These are phyloP conservation scores for Yarrowia deformans DNA, from an alignment of 805 yeast genomes.

Conservation along the genomic window DNA sequence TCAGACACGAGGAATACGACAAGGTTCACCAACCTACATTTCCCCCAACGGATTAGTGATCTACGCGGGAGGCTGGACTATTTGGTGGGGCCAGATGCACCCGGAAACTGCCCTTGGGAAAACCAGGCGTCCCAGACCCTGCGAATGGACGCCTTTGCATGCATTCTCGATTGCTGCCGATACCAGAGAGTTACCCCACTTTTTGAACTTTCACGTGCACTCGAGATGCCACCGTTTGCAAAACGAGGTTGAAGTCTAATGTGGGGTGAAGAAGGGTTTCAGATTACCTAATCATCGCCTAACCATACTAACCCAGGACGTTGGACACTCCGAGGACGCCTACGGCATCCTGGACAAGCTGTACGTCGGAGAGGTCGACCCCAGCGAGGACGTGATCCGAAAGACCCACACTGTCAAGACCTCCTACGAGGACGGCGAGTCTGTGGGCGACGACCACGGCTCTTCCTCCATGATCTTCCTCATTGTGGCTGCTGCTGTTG, in stretches of 20 bases:
- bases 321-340: slow-evolving; percentile 98
- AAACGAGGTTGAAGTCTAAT: slow-evolving; percentile 42
- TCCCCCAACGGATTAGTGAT: slow-evolving; percentile 26
- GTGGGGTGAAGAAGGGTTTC: not conserved
- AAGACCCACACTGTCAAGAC: slow-evolving; percentile 40
- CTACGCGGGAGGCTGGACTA: not conserved
- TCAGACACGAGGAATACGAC: slow-evolving; percentile 39
- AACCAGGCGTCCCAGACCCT: not conserved
- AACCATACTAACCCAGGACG: slow-evolving; percentile 56
- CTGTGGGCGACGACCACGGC: slow-evolving; percentile 42
- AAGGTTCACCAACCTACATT: slow-evolving; percentile 15
- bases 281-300: not conserved
- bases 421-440: slow-evolving; percentile 43
- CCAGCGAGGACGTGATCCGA: slow-evolving; percentile 48
- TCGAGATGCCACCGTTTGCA: slow-evolving; percentile 7
- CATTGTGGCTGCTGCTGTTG: slow-evolving; percentile 48
- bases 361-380: slow-evolving; percentile 81
- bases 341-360: slow-evolving; percentile 72
- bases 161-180: slow-evolving; percentile 12
- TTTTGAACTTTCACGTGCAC: slow-evolving; percentile 35
- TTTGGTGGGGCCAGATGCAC: not conserved
- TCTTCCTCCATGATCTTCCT: slow-evolving; percentile 46
- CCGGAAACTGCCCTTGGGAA: not conserved
- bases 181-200: slow-evolving; percentile 26
- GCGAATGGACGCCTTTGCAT: not conserved